Evolutionary conservation across 441 rosid genomes (phyloP).

Genomic region (Populus hybrid): DNA sequence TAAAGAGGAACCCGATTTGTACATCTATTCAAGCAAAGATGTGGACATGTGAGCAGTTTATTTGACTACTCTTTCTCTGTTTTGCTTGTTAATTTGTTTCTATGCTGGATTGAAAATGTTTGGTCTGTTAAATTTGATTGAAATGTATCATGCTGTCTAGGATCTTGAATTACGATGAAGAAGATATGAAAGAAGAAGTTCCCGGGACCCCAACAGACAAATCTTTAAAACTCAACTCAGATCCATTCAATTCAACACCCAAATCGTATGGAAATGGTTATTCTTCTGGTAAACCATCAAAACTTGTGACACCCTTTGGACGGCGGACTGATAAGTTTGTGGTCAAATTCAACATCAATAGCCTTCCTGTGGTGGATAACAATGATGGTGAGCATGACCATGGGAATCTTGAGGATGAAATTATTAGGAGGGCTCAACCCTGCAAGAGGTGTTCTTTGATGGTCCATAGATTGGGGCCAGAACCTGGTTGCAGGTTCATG

Average conservation of each 20-base stretch:
- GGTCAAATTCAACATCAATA: slow-evolving; percentile 58
- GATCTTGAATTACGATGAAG: slow-evolving; percentile 64
- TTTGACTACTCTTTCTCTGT: slow-evolving; percentile 2
- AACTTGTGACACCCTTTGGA: slow-evolving; percentile 80
- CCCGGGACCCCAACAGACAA: slow-evolving; percentile 72
- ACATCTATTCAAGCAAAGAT: slow-evolving; percentile 80
- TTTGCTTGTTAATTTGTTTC: not conserved
- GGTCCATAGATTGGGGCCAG: slow-evolving; percentile 59
- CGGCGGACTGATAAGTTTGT: slow-evolving; percentile 64
- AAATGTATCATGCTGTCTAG: slow-evolving; percentile 29
- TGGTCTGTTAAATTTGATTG: not conserved
- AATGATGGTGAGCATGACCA: slow-evolving; percentile 29
- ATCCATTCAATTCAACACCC: slow-evolving; percentile 41
- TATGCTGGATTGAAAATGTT: not conserved
- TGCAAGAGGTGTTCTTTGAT: slow-evolving; percentile 56
- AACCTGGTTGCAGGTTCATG: slow-evolving; percentile 88
- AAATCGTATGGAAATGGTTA: slow-evolving; percentile 49
- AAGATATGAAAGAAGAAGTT: slow-evolving; percentile 43
- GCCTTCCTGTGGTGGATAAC: slow-evolving; percentile 36
- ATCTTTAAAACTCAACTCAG: slow-evolving; percentile 36
- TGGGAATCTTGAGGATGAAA: slow-evolving; percentile 59
- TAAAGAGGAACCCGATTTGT: slow-evolving; percentile 64
- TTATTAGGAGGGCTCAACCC: slow-evolving; percentile 72
- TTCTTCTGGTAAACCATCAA: slow-evolving; percentile 59
- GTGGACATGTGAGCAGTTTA: slow-evolving; percentile 71